Percentiles rank a stretch among this genome's conserved stretches.
phyloP scores from a whole-genome alignment of 2,329 filamentous ascomycete species.

The Exophiala aquamarina region DNA sequence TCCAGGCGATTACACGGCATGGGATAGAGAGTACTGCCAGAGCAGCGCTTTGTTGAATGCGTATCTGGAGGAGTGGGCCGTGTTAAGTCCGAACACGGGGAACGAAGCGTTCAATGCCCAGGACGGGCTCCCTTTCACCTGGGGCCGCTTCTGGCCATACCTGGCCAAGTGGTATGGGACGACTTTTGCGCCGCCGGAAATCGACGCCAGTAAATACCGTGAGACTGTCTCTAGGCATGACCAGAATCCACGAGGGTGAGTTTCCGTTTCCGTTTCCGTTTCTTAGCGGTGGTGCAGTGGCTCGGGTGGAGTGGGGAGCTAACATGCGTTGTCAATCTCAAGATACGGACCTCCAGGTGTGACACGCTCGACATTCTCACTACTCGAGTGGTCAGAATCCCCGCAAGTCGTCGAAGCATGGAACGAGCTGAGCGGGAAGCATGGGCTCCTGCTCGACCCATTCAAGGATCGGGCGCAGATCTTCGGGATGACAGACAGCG shows the following conservation, averaged over 20 bases:
- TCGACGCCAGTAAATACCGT: conserved; percentile 19
- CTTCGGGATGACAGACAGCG: conserved; percentile 16
- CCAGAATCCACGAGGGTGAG: conserved; percentile 16
- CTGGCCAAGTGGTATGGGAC: conserved; percentile 47
- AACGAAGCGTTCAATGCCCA: conserved; percentile 52
- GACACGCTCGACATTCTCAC: conserved; percentile 40
- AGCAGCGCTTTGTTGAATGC: conserved; percentile 46
- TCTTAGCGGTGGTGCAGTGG: background rate
- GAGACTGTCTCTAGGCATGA: conserved; percentile 21
- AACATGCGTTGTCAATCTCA: conserved; percentile 5
- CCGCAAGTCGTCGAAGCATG: conserved; percentile 46
- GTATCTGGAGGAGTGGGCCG: conserved; percentile 51
- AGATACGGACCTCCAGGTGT: conserved; percentile 46
- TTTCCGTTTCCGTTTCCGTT: background rate
- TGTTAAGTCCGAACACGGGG: conserved; percentile 39
- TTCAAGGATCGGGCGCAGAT: conserved; percentile 17
- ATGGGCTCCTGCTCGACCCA: conserved; percentile 36
- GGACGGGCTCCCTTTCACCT: conserved; percentile 47
- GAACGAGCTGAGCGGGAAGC: conserved; percentile 42
- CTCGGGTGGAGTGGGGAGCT: background rate
- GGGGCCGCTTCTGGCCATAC: conserved; percentile 49
- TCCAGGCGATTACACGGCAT: conserved; percentile 44
- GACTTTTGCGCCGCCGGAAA: conserved; percentile 34
- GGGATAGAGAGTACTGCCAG: conserved; percentile 36
- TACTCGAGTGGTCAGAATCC: conserved; percentile 48